Evolutionary conservation across 83 land plant genomes (phyloP).

Genomic region (Diphasiastrum complanatum): DNA sequence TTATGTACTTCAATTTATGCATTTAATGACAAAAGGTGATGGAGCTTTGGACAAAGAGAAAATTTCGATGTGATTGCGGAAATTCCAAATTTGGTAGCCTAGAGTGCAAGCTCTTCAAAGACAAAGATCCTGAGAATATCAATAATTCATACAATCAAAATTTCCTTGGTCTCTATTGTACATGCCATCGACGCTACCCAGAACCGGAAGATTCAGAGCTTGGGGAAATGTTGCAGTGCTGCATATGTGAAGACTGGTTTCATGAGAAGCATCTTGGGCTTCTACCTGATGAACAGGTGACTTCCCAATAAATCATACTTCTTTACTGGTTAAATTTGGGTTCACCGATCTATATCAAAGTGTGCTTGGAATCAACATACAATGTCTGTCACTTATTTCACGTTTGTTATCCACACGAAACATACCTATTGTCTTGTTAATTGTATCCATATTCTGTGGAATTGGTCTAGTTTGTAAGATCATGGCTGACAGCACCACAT

Average conservation of each 20-base stretch:
- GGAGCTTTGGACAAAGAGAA: conserved; percentile 94
- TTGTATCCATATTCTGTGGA: too few species aligned
- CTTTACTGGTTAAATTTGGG: neutral
- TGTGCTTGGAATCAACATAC: neutral
- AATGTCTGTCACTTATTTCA: too few species aligned
- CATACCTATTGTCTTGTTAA: too few species aligned
- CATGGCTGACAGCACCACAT: too few species aligned
- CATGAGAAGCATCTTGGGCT: conserved; percentile 91
- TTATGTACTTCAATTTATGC: too few species aligned
- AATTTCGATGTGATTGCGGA: conserved; percentile 95
- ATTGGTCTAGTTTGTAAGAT: too few species aligned
- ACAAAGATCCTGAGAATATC: conserved; percentile 68
- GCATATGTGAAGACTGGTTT: conserved; percentile 99
- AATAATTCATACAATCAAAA: conserved; percentile 87
- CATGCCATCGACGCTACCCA: conserved; percentile 83
- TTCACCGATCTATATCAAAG: neutral
- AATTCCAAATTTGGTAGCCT: conserved; percentile 77
- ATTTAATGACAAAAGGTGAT: too few species aligned
- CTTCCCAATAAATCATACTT: neutral
- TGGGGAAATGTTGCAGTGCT: conserved; percentile 96
- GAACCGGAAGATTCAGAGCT: conserved; percentile 75
- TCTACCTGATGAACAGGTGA: conserved; percentile 61
- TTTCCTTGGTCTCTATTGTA: conserved; percentile 81
- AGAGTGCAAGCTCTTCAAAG: conserved; percentile 64
- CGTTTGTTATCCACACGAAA: too few species aligned